phyloP scores from a whole-genome alignment of 306 rosid genomes.

The Trifolium pratense region DNA sequence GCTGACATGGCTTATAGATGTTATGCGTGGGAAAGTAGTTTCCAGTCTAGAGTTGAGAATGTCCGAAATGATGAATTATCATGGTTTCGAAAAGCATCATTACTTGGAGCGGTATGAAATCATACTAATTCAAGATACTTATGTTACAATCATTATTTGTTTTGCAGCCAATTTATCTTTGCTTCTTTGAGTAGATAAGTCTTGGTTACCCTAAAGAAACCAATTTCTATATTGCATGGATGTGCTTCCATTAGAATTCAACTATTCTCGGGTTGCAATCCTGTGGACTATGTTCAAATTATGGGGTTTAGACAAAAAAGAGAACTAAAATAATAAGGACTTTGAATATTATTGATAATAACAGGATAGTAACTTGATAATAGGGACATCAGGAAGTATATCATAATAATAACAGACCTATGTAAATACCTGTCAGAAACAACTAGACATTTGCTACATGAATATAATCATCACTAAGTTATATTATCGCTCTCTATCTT shows the following conservation, averaged over 20 bases:
- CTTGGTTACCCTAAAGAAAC: slow-evolving; percentile 10
- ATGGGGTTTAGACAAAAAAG: not conserved
- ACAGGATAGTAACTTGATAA: not conserved
- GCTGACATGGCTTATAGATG: slow-evolving; percentile 64
- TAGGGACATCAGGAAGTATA: not conserved
- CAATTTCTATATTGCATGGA: slow-evolving; percentile 5
- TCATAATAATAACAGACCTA: not conserved
- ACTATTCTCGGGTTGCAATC: slow-evolving; percentile 15
- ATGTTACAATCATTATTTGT: slow-evolving; percentile 25
- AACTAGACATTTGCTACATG: no score
- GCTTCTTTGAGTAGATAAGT: not conserved
- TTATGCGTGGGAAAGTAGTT: slow-evolving; percentile 99
- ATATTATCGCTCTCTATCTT: no score
- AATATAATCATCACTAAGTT: no score
- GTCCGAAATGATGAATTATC: slow-evolving; percentile 79
- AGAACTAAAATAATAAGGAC: not conserved
- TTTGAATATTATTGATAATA: not conserved
- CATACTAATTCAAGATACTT: slow-evolving; percentile 28
- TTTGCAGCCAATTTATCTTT: slow-evolving; percentile 28
- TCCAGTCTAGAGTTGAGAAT: slow-evolving; percentile 72
- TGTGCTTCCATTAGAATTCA: slow-evolving; percentile 19
- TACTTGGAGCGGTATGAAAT: slow-evolving; percentile 82
- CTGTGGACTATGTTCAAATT: slow-evolving; percentile 22
- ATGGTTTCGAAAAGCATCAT: slow-evolving; percentile 84
- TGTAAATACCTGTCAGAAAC: no score